Evolutionary conservation across 768 basidiomycete species (phyloP), one percentile per base, ranked within the genome.

Genomic region (Phanerochaete carnosa): DNA sequence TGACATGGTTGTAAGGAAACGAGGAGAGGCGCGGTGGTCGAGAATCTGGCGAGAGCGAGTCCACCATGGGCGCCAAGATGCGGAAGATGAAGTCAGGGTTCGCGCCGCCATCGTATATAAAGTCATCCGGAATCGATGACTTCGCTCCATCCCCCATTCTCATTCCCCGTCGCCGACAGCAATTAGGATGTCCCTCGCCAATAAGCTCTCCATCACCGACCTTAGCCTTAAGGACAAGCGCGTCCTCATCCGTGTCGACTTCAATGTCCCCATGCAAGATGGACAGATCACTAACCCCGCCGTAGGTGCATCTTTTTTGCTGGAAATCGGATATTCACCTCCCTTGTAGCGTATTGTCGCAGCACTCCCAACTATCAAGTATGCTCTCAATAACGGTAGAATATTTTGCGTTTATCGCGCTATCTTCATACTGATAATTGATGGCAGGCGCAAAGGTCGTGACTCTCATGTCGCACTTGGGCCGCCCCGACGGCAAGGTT

Each of bases 401-500:
- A 46, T 60, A 76, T 45, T 3, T 47, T 7, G 66, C 45, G 25
- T 32, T 16, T 9, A 29, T 45, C 30, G n/a, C 26, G 29, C 22
- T 1, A 32, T 45, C n/a, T 33, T 7, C 45, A 12, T 45, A 13
- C 12, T 49, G 11, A 37, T 60, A 69, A 46, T 39, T 15, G 60
- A 55, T 58, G 54, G 28, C 66, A 94, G 92, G 85, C 59, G 94
- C 95, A 61, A 82, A 85, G 60, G 81, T 83, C 59, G 89, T 98
- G 71, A 84, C 93, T 66, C 86, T 98, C 71, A 97, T 98, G 95
- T 98, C 96, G 70, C 96, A 99, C 75, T 86, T 99, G 58, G 97
- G 96, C 25, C 92, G 96, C 64, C 96, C 96, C 11, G 94, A 98
- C 75, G 96, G 96, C 67, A 90, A 92, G 68, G 86, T 87, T 58